Base-by-base conservation (phyloP, 495 filamentous ascomycete species). In the Xanthoparmelia taractica region DNA sequence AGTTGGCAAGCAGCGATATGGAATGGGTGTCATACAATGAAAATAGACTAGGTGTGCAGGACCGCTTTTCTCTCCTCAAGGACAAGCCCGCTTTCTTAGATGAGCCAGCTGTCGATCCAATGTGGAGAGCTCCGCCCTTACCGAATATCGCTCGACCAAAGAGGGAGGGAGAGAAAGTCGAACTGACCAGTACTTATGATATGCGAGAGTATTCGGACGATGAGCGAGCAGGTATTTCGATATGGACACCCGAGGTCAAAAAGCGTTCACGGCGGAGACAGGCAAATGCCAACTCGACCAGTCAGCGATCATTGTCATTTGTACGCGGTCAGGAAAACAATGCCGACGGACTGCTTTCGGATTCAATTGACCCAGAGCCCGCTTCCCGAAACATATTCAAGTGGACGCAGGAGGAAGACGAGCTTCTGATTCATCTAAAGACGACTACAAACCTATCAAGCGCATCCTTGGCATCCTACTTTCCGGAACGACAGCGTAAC, bases 321-420 rank as follows among this genome's bases (percentile, higher is more conserved):
- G 47, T 12, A 17, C 47, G 47, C 47, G 47, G 47, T 29, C 48
- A 43, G n/a, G 48, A 31, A 48, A 40, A 31, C 17, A 27, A 13
- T 56, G 34, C 31, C 17, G 33, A 29, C n/a, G 10, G 8, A 41
- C 17, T 5, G 0, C 20, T 8, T 15, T 62, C 50, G 27, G 27
- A 45, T 34, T 43, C 23, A 31, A 58, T 25, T 25, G 18, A 17
- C 7, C 6, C 54, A 12, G n/a, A 25, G 18, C 27, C 38, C 17
- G 23, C 15, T 18, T 13, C 31, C 40, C 18, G n/a, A 11, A 57
- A 23, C 40, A 25, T 17, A 37, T 4, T 33, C 40, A 29, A 18
- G n/a, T 67, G 60, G 67, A 59, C 61, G 29, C 12, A 12, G 8
- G 37, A 56, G 38, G 60, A 69, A 31, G 54, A 67, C 29, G 27